A percentile compares a stretch with the other conserved stretches of the same genome.
Conservation (phyloP, 2,329 filamentous ascomycete species). For the Sarocladium kiliense region DNA sequence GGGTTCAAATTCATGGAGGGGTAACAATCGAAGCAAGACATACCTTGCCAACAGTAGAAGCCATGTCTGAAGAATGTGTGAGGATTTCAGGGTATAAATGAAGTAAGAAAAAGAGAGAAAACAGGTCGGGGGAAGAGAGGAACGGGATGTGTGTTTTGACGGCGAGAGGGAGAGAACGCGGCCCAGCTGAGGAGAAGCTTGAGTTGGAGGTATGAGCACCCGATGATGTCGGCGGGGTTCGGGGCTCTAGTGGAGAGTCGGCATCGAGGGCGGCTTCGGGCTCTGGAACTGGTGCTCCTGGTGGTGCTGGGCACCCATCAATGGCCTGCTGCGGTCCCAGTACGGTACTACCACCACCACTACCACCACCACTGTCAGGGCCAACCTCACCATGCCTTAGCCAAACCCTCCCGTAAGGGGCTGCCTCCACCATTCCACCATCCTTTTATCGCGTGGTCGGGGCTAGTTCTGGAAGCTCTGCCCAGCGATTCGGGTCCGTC, state of each 20-base stretch:
- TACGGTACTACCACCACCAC: too few relatives aligned
- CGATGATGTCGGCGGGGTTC: slow-evolving; percentile 9
- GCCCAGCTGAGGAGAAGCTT: slow-evolving; percentile 5
- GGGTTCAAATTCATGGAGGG: slow-evolving; percentile 16
- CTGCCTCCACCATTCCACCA: not conserved
- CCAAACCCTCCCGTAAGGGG: not conserved
- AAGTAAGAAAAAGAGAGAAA: not conserved
- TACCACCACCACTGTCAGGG: not conserved
- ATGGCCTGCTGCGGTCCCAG: too few relatives aligned
- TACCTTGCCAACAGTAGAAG: slow-evolving; percentile 49
- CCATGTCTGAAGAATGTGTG: slow-evolving; percentile 30
- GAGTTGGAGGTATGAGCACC: not conserved
- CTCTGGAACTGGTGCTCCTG: not conserved
- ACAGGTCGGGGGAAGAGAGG: not conserved
- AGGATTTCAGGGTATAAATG: not conserved
- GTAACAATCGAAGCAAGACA: slow-evolving; percentile 15
- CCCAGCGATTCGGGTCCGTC: not conserved
- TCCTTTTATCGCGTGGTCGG: not conserved
- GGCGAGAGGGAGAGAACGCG: not conserved
- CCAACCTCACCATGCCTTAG: not conserved
- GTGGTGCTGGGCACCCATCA: too few relatives aligned
- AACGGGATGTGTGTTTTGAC: not conserved
- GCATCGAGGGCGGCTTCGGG: slow-evolving; percentile 5
- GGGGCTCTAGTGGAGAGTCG: slow-evolving; percentile 7
- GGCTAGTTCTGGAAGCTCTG: not conserved